Base-by-base conservation (phyloP, 2,329 filamentous ascomycete genomes). In the Colletotrichum zoysiae region DNA sequence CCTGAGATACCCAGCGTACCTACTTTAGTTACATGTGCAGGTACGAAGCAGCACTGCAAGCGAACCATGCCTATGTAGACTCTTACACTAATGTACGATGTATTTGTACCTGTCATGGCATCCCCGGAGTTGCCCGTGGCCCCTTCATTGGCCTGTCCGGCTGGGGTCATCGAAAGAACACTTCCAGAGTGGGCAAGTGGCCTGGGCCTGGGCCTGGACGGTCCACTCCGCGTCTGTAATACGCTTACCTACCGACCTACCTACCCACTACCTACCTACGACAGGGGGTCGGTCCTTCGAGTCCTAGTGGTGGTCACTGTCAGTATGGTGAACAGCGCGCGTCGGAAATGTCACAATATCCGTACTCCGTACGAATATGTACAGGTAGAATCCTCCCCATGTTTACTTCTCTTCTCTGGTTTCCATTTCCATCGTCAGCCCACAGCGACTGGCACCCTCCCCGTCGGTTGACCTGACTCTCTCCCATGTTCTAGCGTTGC, bases 71-170 rank as follows among this genome's bases (percentile, higher is more conserved):
- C 14, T 4, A 1, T 30, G 30, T 30, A 3, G 30, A 14, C 38
- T 40, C 38, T 12, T 12, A 5, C 18, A 26, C 40, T 30, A 11
- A 14, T 38, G 33, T 16, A n/a, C n/a, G n/a, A n/a, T n/a, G n/a
- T n/a, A n/a, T n/a, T n/a, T n/a, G n/a, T n/a, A 62, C 33, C 8
- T 23, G 23, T 20, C 2, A 26, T 30, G 48, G 40, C 30, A 60
- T 55, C 70, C 70, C 65, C 70, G 55, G 70, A 57, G 69, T 69
- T 55, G 55, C 48, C 58, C 58, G 57, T 44, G 42, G 42, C 12
- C 57, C 50, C 48, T 40, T 60, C 26, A 64, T 65, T 63, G 69
- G 69, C 46, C 23, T 33, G 35, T 12, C 35, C 16, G 23, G 55
- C 65, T 30, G 55, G 70, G 55, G 46, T 55, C 16, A 8, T 60